A percentile compares a stretch with the other conserved stretches of the same genome.
These are phyloP conservation scores for Trichoderma sp. DNA, from an alignment of 2,329 filamentous ascomycete genomes.

Conservation along the genomic window DNA sequence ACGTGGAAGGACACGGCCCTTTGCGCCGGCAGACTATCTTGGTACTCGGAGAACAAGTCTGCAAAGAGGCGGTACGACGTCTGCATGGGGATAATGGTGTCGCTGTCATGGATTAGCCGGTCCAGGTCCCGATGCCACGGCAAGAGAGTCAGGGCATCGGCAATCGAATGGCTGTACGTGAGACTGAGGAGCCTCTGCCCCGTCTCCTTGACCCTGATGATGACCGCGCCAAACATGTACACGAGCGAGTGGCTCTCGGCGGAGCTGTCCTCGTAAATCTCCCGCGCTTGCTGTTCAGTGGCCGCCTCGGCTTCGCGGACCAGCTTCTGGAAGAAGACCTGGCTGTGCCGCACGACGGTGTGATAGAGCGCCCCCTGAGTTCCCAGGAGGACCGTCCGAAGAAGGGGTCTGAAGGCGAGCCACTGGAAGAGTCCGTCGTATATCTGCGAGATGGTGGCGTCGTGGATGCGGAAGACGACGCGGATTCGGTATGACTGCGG, in stretches of 20 bases:
- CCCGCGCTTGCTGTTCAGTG: constrained; percentile 33
- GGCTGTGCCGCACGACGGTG: constrained; percentile 33
- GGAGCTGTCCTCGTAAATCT: constrained; percentile 32
- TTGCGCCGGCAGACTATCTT: constrained; percentile 37
- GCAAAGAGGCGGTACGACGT: constrained; percentile 40
- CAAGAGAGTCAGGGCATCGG: constrained; percentile 42
- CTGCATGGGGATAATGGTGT: constrained; percentile 30
- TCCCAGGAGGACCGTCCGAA: constrained; percentile 38
- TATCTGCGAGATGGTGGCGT: constrained; percentile 33
- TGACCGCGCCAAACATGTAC: constrained; percentile 39
- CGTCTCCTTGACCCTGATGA: constrained; percentile 33
- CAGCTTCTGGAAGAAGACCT: constrained; percentile 35
- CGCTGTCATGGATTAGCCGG: constrained; percentile 35
- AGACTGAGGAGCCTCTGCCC: constrained; percentile 34
- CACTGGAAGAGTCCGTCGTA: constrained; percentile 36
- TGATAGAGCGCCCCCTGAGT: constrained; percentile 35
- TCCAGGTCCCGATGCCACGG: constrained; percentile 42
- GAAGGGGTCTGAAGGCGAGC: constrained; percentile 36
- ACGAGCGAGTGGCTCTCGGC: constrained; percentile 30
- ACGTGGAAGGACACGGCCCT: constrained; percentile 39
- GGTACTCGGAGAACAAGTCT: constrained; percentile 39
- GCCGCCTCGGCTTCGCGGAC: constrained; percentile 34
- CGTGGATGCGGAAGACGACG: constrained; percentile 38
- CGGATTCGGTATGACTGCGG: constrained; percentile 43
- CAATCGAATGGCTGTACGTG: constrained; percentile 42